phyloP scores from a whole-genome alignment of 352 stramenopile species.

The Phytophthora uliginosa region DNA sequence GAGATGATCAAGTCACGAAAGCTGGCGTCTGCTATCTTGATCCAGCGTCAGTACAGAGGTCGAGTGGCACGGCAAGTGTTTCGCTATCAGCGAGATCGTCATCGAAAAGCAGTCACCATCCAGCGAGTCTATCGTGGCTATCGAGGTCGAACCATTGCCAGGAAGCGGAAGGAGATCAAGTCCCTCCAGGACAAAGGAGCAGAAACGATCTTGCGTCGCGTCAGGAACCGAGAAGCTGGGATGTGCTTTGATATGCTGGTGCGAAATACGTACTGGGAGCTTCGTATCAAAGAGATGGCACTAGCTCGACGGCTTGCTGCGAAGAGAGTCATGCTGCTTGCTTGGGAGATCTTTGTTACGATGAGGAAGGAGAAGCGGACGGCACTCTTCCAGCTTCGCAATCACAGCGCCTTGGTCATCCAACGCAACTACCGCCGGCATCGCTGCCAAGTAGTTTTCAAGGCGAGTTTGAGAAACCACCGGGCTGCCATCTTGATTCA shows the following conservation, averaged over 20 bases:
- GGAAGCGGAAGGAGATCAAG: constrained; percentile 35
- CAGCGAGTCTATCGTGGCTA: constrained; percentile 70
- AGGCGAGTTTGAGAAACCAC: constrained; percentile 34
- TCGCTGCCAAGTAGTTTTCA: constrained; percentile 62
- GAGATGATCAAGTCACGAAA: constrained; percentile 34
- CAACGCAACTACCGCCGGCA: constrained; percentile 77
- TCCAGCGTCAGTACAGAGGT: constrained; percentile 77
- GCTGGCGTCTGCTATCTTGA: constrained; percentile 41
- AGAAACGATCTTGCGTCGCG: constrained; percentile 42
- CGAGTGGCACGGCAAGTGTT: constrained; percentile 63
- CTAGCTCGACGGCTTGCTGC: constrained; percentile 14
- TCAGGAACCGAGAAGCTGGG: constrained; percentile 32
- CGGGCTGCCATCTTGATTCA: constrained; percentile 72
- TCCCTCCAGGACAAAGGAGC: constrained; percentile 40
- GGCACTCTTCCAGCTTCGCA: constrained; percentile 39
- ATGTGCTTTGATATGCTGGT: constrained; percentile 47
- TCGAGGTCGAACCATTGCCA: constrained; percentile 30
- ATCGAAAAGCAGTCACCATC: constrained; percentile 44
- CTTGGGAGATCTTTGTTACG: constrained; percentile 32
- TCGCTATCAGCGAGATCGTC: constrained; percentile 38
- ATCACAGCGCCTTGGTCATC: constrained; percentile 62
- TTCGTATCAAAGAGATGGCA: constrained; percentile 49
- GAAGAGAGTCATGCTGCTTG: constrained; percentile 17
- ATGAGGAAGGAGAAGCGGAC: constrained; percentile 53
- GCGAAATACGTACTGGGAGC: constrained; percentile 25